phyloP scores from a whole-genome alignment of 1,139 yeast species.

The Suzukiozyma palmioleophila region DNA sequence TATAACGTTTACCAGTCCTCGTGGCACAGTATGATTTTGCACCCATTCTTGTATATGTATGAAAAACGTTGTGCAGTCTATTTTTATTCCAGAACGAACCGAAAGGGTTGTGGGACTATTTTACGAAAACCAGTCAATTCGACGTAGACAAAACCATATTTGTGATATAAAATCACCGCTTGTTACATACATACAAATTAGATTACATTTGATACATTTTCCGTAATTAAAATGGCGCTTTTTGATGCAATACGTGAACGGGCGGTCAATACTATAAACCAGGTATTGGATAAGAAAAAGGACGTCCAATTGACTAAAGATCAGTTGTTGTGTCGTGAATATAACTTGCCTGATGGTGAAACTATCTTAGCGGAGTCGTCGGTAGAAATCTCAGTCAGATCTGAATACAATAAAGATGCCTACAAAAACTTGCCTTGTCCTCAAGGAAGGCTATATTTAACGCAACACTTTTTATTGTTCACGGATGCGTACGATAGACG shows the following conservation, averaged over 20 bases:
- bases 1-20: too few species aligned
- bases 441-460: conserved; percentile 62
- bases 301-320: conserved; percentile 48
- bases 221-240: conserved; percentile 52
- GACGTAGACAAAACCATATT: neutral
- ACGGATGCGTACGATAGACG: conserved; percentile 65
- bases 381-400: conserved; percentile 60
- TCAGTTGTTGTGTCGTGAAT: conserved; percentile 63
- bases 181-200: too few species aligned
- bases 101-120: too few species aligned
- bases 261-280: conserved; percentile 42
- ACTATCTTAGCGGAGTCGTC: conserved; percentile 59
- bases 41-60: neutral
- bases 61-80: neutral
- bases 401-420: conserved; percentile 26
- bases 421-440: conserved; percentile 27
- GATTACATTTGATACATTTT: too few species aligned
- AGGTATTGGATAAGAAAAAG: conserved; percentile 36
- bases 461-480: conserved; percentile 73
- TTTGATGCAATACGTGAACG: conserved; percentile 44
- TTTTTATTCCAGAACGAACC: too few species aligned
- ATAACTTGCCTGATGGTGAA: conserved; percentile 70
- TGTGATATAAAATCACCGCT: too few species aligned
- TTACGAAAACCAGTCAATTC: neutral
- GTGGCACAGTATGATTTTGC: neutral